Evolutionary conservation across 352 stramenopile species (phyloP), one percentile per base, ranked within the genome.

Genomic region (Hyaloperonospora arabidopsidis): DNA sequence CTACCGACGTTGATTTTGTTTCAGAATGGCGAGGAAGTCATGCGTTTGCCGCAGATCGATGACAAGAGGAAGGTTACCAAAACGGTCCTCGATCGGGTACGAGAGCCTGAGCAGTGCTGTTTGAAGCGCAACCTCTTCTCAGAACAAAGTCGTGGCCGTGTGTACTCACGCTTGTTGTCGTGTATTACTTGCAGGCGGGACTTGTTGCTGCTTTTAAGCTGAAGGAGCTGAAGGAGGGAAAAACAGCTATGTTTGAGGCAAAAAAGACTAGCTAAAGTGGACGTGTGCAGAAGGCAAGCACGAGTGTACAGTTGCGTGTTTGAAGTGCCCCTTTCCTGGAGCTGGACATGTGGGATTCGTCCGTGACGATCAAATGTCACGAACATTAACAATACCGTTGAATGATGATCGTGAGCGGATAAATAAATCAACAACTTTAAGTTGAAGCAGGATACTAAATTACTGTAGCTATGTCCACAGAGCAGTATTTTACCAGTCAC

Each of bases 1-100:
- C 57, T 91, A 15, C 78, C 80, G 54, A 84, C 78, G 14, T 59
- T 91, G 18, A 76, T 87, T 41, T 61, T 91, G n/a, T 91, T 89
- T 55, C 70, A 86, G 38, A 49, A 72, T 47, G 80, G 76, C 29
- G 59, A 77, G 38, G 74, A 89, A 55, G 53, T 66, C 15, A 71
- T 79, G 29, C 72, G 80, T 0, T 61, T 89, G 44, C 80, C 80
- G 0, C 63, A 68, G 12, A 68, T 90, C 55, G 68, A 84, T 38
- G 54, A 66, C 10, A 69, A 79, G 36, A 74, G 68, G 17, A 84
- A 73, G 23, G 68, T 81, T 19, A 68, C 63, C 45, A 86, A 81
- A 59, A 80, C 74, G 5, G 66, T 86, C 23, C 72, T 88, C 32
- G 74, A 90, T 47, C 54, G 57, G 56, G 76, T 86, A 59, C 29